Evolutionary conservation across 1,139 yeast genomes (phyloP).

Genomic region (Yamadazyma songkhlaensis): DNA sequence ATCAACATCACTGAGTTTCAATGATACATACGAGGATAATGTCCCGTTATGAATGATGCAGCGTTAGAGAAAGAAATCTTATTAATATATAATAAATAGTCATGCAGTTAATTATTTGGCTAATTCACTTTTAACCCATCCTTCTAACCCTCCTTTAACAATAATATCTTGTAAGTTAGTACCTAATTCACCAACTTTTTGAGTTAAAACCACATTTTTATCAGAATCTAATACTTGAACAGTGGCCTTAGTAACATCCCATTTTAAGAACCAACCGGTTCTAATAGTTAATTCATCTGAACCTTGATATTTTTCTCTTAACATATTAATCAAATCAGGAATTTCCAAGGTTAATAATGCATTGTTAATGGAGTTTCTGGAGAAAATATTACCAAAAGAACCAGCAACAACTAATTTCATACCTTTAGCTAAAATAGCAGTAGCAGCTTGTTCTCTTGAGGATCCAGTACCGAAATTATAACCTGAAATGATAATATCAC

Average conservation of each 20-base stretch:
- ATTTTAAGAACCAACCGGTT: slow-evolving; percentile 88
- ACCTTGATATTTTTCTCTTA: slow-evolving; percentile 64
- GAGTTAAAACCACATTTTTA: slow-evolving; percentile 66
- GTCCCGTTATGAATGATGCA: too few species aligned
- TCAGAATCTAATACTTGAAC: slow-evolving; percentile 73
- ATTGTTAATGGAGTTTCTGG: slow-evolving; percentile 92
- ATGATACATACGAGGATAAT: too few species aligned
- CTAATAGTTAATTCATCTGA: slow-evolving; percentile 77
- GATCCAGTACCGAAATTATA: slow-evolving; percentile 98
- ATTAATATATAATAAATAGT: too few species aligned
- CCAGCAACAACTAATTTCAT: slow-evolving; percentile 93
- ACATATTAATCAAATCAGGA: slow-evolving; percentile 75
- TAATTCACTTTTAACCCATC: slow-evolving; percentile 89
- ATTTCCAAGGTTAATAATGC: slow-evolving; percentile 91
- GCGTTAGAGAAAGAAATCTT: too few species aligned
- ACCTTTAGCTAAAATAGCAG: slow-evolving; percentile 91
- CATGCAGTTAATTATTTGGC: slow-evolving; percentile 13
- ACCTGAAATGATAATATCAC: slow-evolving; percentile 90
- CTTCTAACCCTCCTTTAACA: slow-evolving; percentile 96
- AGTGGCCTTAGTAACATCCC: slow-evolving; percentile 87
- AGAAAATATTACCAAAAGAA: slow-evolving; percentile 94
- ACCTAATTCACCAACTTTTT: slow-evolving; percentile 94
- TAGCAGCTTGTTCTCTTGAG: slow-evolving; percentile 99
- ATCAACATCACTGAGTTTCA: too few species aligned
- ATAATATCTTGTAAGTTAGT: slow-evolving; percentile 94